Evolutionary conservation across 1,284 basidiomycete genomes (phyloP).

Genomic region (Filobasidium uniguttulatum): DNA sequence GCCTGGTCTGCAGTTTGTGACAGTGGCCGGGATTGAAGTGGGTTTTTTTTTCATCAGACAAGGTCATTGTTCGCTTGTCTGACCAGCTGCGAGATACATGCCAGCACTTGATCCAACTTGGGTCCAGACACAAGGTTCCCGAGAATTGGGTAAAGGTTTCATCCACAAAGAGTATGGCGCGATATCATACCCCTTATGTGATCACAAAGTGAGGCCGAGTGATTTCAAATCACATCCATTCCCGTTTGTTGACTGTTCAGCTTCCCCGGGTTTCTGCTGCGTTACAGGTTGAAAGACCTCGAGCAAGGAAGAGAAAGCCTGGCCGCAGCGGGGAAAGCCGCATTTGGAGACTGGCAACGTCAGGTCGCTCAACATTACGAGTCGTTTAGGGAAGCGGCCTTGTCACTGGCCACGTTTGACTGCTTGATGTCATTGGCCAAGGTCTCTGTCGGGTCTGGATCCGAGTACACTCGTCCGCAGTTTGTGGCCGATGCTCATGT

Average conservation of each 20-base stretch:
- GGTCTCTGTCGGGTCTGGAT: slow-evolving; percentile 27
- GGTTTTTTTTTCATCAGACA: slow-evolving; percentile 16
- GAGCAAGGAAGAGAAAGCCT: slow-evolving; percentile 66
- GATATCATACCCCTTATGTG: slow-evolving; percentile 71
- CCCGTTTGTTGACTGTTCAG: too few species aligned
- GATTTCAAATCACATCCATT: too few species aligned
- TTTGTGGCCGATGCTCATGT: slow-evolving; percentile 49
- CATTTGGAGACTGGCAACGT: slow-evolving; percentile 53
- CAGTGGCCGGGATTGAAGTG: slow-evolving; percentile 57
- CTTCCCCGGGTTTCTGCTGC: too few species aligned
- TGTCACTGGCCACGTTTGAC: slow-evolving; percentile 58
- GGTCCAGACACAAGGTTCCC: slow-evolving; percentile 59
- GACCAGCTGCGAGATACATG: slow-evolving; percentile 3
- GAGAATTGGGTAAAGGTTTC: slow-evolving; percentile 65
- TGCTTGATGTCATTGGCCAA: slow-evolving; percentile 32
- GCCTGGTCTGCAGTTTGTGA: slow-evolving; percentile 64
- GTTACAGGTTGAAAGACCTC: slow-evolving; percentile 47
- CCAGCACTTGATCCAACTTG: slow-evolving; percentile 57
- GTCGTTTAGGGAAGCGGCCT: slow-evolving; percentile 55
- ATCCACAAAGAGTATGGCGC: slow-evolving; percentile 56
- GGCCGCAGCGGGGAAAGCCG: slow-evolving; percentile 48
- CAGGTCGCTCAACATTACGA: slow-evolving; percentile 60
- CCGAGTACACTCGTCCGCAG: slow-evolving; percentile 49
- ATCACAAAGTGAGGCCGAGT: slow-evolving; percentile 44
- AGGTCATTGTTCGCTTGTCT: not conserved